phyloP scores from a whole-genome alignment of 2,329 filamentous ascomycete genomes.

The Penicillium sp. region DNA sequence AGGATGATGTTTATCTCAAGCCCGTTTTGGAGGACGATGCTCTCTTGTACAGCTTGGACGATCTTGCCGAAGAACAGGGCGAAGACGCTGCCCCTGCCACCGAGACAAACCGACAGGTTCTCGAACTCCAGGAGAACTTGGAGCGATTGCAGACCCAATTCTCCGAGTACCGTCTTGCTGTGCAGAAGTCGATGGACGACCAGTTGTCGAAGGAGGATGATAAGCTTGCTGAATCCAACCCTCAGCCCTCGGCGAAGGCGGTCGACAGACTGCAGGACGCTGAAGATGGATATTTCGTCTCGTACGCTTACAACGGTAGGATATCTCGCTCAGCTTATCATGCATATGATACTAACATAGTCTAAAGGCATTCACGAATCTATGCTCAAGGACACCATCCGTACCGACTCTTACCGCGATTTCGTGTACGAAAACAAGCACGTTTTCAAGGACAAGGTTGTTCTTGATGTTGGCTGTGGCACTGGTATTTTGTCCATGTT shows the following conservation, averaged over 20 bases:
- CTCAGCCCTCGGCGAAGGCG: slow-evolving; percentile 25
- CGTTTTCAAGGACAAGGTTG: slow-evolving; percentile 79
- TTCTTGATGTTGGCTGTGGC: slow-evolving; percentile 89
- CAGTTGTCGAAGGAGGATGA: slow-evolving; percentile 62
- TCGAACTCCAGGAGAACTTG: slow-evolving; percentile 63
- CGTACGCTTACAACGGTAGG: slow-evolving; percentile 68
- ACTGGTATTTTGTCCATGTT: slow-evolving; percentile 90
- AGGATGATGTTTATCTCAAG: slow-evolving; percentile 77
- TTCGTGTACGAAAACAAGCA: slow-evolving; percentile 92
- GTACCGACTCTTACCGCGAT: slow-evolving; percentile 89
- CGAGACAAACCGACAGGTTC: slow-evolving; percentile 50
- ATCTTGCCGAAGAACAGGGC: slow-evolving; percentile 56
- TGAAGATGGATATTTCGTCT: slow-evolving; percentile 63
- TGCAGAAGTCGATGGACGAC: slow-evolving; percentile 66
- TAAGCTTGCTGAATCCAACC: slow-evolving; percentile 30
- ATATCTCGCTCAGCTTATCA: neutral
- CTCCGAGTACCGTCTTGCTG: slow-evolving; percentile 63
- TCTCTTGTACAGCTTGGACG: slow-evolving; percentile 82
- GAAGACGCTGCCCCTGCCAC: slow-evolving; percentile 29
- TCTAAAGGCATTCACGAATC: slow-evolving; percentile 83
- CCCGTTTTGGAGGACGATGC: slow-evolving; percentile 88
- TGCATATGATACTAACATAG: slow-evolving; percentile 8
- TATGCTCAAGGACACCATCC: slow-evolving; percentile 87
- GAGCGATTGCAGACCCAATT: slow-evolving; percentile 62
- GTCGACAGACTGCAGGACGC: slow-evolving; percentile 48